Evolutionary conservation across 495 filamentous ascomycete species (phyloP).

Genomic region (Acidomyces sp.): DNA sequence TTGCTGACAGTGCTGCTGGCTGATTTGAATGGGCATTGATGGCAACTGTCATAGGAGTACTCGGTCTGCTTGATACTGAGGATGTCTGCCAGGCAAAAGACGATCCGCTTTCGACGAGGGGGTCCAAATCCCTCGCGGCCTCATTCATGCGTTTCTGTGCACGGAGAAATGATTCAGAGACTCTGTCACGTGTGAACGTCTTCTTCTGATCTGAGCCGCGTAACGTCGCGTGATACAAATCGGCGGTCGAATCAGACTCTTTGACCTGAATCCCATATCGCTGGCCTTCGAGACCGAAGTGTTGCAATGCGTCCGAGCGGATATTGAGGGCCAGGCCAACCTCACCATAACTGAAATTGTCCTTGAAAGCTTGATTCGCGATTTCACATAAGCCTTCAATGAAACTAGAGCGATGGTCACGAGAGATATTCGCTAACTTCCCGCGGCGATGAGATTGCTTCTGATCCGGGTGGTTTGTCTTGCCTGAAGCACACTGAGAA

Average conservation of each 20-base stretch:
- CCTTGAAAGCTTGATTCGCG: not conserved
- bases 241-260: not conserved
- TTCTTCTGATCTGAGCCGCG: no score
- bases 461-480: no score
- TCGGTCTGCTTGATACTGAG: no score
- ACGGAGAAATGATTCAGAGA: not conserved
- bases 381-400: not conserved
- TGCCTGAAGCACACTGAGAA: no score
- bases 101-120: no score
- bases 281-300: not conserved
- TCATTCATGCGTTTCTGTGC: no score
- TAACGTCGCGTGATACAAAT: not conserved
- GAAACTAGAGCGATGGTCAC: not conserved
- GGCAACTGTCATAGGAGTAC: no score
- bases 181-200: not conserved
- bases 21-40: no score
- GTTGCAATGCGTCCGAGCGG: not conserved
- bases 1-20: no score
- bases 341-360: not conserved
- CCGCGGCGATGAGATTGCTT: no score
- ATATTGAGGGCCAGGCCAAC: not conserved
- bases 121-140: no score
- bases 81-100: no score
- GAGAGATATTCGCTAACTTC: constrained; percentile 1
- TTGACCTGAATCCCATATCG: not conserved